Base-by-base conservation (phyloP, 768 basidiomycete species). In the Ramaria rubella region DNA sequence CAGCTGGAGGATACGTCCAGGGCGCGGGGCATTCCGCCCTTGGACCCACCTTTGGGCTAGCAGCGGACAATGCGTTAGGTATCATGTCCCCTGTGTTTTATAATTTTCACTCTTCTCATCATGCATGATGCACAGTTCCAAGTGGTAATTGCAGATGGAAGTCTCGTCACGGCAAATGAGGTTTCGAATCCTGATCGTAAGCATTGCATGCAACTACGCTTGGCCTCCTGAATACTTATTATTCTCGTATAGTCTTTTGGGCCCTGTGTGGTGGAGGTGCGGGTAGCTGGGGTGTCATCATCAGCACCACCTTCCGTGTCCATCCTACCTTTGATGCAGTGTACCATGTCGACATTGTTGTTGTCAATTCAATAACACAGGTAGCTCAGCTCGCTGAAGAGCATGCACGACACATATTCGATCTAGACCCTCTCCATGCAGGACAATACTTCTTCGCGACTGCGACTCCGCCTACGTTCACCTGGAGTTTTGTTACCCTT, bases 1-100 rank as follows among this genome's bases (percentile, higher is more conserved):
- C 77, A 26, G 71, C 73, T 15, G 78, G 77, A 31, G 79, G 78
- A 21, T 81, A 77, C 75, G 52, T 76, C 3, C 63, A 70, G 27
- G 80, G 80, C 11, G 77, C 75, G 4, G 77, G 80, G 1, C 77
- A 81, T 54, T 75, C 74, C 40, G 60, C 66, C 5, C 57, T 77
- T 9, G 67, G 73, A 3, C 69, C 77, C 2, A 64, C 55, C 6
- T 71, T 71, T 58, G 79, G 78, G 14, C 69, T 79, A n/a, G 75
- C 38, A 14, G 52, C 34, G 19, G 52, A 53, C 15, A 53, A 53
- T 42, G 36, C 31, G 24, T 42, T 53, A 4, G 52, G 52, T 53
- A 24, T 7, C 33, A 12, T 29, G 26, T 19, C 50, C 12, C 24
- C 9, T 27, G 1, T 4, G 21, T 24, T n/a, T 33, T n/a, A 24